Conservation (phyloP, 495 filamentous ascomycete species). For the Aspergillus heteromorphus region DNA sequence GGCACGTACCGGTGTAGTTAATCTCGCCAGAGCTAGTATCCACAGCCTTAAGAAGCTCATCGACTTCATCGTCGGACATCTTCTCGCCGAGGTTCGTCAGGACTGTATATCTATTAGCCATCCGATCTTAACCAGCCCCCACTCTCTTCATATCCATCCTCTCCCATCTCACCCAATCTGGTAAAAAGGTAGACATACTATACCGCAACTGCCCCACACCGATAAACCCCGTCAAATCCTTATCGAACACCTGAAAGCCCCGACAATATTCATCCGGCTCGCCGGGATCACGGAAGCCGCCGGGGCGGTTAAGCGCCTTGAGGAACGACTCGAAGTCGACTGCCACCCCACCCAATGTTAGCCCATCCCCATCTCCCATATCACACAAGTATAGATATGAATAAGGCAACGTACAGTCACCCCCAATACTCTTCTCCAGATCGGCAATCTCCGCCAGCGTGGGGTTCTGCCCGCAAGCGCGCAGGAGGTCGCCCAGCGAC, state of each 20-base stretch:
- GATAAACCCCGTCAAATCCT: constrained; percentile 97
- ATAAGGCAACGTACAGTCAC: constrained; percentile 82
- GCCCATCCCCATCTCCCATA: too few species aligned
- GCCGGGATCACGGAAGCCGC: constrained; percentile 95
- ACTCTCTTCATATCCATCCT: not conserved
- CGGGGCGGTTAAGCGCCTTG: constrained; percentile 92
- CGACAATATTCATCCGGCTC: constrained; percentile 97
- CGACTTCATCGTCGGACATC: constrained; percentile 97
- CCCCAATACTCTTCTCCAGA: constrained; percentile 77
- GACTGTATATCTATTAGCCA: constrained; percentile 44
- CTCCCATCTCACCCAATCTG: too few species aligned
- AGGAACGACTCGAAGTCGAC: constrained; percentile 98
- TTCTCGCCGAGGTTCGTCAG: constrained; percentile 97
- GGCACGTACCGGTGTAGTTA: constrained; percentile 88
- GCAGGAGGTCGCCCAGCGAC: constrained; percentile 84
- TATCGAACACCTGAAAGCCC: constrained; percentile 98
- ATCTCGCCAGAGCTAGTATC: constrained; percentile 91
- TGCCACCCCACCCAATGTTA: constrained; percentile 23
- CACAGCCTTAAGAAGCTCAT: constrained; percentile 95
- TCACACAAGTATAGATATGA: too few species aligned
- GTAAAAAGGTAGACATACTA: too few species aligned
- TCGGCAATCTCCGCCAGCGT: constrained; percentile 88
- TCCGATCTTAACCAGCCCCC: not conserved
- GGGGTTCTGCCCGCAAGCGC: constrained; percentile 96
- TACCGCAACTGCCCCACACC: constrained; percentile 95